These are phyloP conservation scores for Neurospora cerealis DNA, from an alignment of 495 filamentous ascomycete genomes.

Conservation along the genomic window DNA sequence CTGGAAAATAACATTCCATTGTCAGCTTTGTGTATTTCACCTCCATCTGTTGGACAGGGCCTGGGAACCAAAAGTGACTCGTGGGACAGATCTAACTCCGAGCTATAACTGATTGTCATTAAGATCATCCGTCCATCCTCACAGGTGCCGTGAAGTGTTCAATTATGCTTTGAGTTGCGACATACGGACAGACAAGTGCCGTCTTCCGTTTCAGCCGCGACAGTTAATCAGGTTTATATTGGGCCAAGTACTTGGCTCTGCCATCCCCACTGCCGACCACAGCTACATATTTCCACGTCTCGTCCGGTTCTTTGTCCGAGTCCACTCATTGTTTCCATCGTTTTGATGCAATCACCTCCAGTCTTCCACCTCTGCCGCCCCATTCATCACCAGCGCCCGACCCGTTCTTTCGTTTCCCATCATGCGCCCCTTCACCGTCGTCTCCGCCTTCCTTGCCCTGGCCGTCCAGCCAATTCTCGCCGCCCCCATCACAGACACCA, in stretches of 20 bases:
- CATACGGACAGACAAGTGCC: not conserved
- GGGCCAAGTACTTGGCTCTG: not conserved
- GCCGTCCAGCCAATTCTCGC: not conserved
- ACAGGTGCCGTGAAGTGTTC: not conserved
- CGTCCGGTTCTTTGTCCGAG: not conserved
- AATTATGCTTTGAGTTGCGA: not conserved
- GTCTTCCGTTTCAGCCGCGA: not conserved
- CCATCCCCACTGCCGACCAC: not conserved
- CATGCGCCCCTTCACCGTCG: not conserved
- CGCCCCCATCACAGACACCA: not conserved
- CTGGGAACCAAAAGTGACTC: not conserved
- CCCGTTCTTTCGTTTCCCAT: not conserved
- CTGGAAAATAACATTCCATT: not conserved
- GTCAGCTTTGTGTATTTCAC: not conserved
- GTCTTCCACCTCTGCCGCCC: not conserved
- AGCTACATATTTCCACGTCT: not conserved
- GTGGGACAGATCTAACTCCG: not conserved
- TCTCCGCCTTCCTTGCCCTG: not conserved
- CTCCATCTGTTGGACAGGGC: not conserved
- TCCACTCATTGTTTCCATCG: not conserved
- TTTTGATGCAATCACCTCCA: not conserved
- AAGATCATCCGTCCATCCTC: not conserved
- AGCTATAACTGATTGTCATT: not conserved
- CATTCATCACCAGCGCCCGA: not conserved
- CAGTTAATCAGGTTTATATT: not conserved